Evolutionary conservation across 106 monocot genomes (phyloP).

Genomic region (Dendrobium chrysotoxum): DNA sequence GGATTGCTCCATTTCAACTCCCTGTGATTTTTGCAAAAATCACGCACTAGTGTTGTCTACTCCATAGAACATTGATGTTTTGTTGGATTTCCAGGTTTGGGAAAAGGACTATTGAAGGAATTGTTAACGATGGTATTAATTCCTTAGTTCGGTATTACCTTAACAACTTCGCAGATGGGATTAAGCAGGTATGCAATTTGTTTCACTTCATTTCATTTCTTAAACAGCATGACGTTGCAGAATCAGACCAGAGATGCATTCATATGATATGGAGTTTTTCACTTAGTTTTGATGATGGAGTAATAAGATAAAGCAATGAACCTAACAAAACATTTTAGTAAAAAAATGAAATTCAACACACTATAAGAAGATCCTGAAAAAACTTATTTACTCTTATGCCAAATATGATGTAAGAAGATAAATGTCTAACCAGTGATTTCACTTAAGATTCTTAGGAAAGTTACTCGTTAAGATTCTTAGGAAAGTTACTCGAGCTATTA

Average conservation of each 20-base stretch:
- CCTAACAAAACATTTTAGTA: too few relatives aligned
- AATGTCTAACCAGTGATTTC: too few relatives aligned
- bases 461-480: too few relatives aligned
- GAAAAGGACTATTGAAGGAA: slow-evolving; percentile 46
- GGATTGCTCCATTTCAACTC: not conserved
- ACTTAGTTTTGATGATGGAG: too few relatives aligned
- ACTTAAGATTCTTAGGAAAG: too few relatives aligned
- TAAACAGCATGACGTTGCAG: not conserved
- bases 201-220: not conserved
- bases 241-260: not conserved
- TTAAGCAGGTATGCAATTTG: slow-evolving; percentile 44
- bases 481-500: too few relatives aligned
- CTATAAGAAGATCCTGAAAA: too few relatives aligned
- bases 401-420: too few relatives aligned
- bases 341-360: too few relatives aligned
- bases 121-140: slow-evolving; percentile 58
- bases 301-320: too few relatives aligned
- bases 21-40: not conserved
- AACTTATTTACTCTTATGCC: too few relatives aligned
- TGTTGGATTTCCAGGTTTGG: slow-evolving; percentile 37
- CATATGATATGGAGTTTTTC: not conserved
- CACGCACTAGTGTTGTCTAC: not conserved
- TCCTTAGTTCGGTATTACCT: slow-evolving; percentile 63
- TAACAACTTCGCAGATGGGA: slow-evolving; percentile 69
- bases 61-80: not conserved